Evolutionary conservation across 2,329 filamentous ascomycete genomes (phyloP).

Genomic region (Emydomyces testavorans): DNA sequence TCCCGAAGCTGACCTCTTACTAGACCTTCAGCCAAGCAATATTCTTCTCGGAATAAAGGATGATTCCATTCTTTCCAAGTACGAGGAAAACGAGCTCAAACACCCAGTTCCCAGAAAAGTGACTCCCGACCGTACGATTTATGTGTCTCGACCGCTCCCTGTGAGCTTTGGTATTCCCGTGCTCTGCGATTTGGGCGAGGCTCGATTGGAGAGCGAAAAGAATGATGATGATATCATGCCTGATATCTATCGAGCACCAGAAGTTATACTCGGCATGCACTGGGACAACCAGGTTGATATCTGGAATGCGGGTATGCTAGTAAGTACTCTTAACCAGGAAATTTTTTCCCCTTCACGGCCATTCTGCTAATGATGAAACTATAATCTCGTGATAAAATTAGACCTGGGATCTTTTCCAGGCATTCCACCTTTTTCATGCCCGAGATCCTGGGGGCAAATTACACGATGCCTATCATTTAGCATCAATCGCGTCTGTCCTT

Average conservation of each 20-base stretch:
- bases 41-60: slow-evolving; percentile 25
- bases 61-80: slow-evolving; percentile 20
- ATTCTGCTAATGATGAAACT: slow-evolving; percentile 2
- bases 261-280: slow-evolving; percentile 23
- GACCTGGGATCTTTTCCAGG: slow-evolving; percentile 19
- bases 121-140: slow-evolving; percentile 22
- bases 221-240: slow-evolving; percentile 21
- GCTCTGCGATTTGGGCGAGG: slow-evolving; percentile 25
- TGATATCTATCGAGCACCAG: slow-evolving; percentile 23
- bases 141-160: slow-evolving; percentile 19
- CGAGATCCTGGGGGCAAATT: neutral
- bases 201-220: slow-evolving; percentile 17
- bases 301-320: slow-evolving; percentile 24
- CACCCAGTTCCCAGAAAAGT: slow-evolving; percentile 23
- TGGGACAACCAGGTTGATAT: slow-evolving; percentile 25
- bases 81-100: slow-evolving; percentile 23
- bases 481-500: slow-evolving; percentile 7
- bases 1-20: neutral
- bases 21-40: slow-evolving; percentile 27
- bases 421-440: slow-evolving; percentile 14
- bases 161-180: slow-evolving; percentile 18
- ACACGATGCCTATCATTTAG: slow-evolving; percentile 3
- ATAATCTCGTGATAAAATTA: neutral
- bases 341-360: no score
- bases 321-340: neutral